Percentiles rank a stretch among this genome's conserved stretches.
These are phyloP conservation scores for Macrophomina tecta DNA, from an alignment of 2,329 filamentous ascomycete species.

Conservation along the genomic window DNA sequence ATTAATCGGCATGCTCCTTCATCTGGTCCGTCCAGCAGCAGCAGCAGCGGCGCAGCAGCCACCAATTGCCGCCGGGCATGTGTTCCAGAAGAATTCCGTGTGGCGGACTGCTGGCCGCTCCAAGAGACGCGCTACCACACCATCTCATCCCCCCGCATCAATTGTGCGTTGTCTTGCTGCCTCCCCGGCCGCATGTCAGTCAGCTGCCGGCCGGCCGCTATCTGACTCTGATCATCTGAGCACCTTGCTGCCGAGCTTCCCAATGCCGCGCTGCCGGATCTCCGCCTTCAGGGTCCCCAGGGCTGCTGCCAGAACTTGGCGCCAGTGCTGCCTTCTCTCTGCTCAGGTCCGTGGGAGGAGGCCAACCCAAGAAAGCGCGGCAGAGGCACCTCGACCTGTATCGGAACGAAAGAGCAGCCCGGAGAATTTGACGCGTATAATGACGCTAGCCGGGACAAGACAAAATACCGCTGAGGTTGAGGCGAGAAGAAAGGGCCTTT, in stretches of 20 bases:
- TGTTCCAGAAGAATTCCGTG: slow-evolving; percentile 6
- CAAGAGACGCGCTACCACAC: not conserved
- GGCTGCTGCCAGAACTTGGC: not conserved
- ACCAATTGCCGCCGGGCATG: slow-evolving; percentile 1
- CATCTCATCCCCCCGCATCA: not conserved
- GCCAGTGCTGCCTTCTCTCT: not conserved
- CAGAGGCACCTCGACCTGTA: too few relatives aligned
- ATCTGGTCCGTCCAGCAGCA: not conserved
- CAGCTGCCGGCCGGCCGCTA: slow-evolving; percentile 15
- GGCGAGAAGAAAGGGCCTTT: not conserved
- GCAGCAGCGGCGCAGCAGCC: not conserved
- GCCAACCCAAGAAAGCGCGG: not conserved
- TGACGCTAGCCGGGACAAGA: not conserved
- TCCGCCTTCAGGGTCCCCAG: not conserved
- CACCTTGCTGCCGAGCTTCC: not conserved
- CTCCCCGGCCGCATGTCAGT: not conserved
- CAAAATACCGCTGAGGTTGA: not conserved
- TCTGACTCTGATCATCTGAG: slow-evolving; percentile 14
- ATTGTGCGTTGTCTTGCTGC: slow-evolving; percentile 10
- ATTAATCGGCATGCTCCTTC: slow-evolving; percentile 16
- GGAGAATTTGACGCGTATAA: too few relatives aligned
- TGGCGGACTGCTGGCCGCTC: slow-evolving; percentile 12
- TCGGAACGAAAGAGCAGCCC: not conserved
- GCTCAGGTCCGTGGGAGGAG: not conserved
- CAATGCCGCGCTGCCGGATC: slow-evolving; percentile 2